Base-by-base conservation (phyloP, 2,329 filamentous ascomycete genomes). In the Pseudogymnoascus sp. region DNA sequence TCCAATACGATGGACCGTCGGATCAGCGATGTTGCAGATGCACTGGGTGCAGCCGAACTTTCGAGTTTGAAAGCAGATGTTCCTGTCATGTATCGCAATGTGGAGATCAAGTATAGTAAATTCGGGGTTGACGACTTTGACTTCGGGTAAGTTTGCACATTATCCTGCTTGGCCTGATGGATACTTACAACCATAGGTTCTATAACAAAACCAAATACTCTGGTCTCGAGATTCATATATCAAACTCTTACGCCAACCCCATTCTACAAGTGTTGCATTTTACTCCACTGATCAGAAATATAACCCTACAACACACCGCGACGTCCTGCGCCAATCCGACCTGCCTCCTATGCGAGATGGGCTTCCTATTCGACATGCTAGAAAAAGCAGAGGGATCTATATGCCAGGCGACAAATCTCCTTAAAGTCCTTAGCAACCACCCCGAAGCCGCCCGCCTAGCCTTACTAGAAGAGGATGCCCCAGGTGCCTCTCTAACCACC, bases 111-210 rank as follows among this genome's bases (percentile, higher is more conserved):
- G 74, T 99, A 97, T 78, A 97, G 93, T 80, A 95, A 92, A 73
- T 99, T 97, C 75, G 94, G 94, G 18, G 92, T 99, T n/a, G 93
- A 97, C 71, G 95, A 99, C 75, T 99, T 99, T 74, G 94, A 99
- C 75, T 99, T 99, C 76, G 89, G 89, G 86, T 91, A 77, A 70
- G 85, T 76, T 40, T 56, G 16, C 28, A 33, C 59, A 60, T 35
- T 5, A 16, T 18, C 21, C 4, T 25, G 25, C 18, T 59, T 8
- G 21, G n/a, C 23, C 16, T 16, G 40, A 33, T 7, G 21, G 12
- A 71, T 47, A 69, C 66, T 68, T 62, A 72, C 63, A 16, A 21
- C 7, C 12, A 11, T 67, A 91, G 91, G 63, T 97, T 91, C 74
- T 99, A 95, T 80, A 99, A 99, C 76, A 92, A 90, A 73, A 97